Percentiles rank a stretch among this genome's conserved stretches.
phyloP scores from a whole-genome alignment of 179 eudicot genomes.

The Actinidia chinensis region DNA sequence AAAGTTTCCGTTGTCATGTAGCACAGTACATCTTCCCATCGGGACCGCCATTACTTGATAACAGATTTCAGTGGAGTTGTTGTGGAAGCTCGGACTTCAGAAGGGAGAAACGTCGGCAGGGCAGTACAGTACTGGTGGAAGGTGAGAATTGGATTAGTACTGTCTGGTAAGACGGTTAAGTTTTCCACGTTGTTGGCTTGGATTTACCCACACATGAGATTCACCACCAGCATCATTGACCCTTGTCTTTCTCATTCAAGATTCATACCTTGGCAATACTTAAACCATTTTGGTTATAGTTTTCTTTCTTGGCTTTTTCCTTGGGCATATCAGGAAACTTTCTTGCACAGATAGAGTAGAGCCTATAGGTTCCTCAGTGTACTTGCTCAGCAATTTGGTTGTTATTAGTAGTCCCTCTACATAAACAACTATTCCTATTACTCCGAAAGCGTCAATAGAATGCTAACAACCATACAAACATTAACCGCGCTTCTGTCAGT shows the following conservation, averaged over 20 bases:
- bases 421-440: background rate
- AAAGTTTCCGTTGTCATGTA: conserved; percentile 2
- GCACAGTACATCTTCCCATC: conserved; percentile 1
- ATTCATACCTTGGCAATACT: conserved; percentile 8
- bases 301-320: conserved; percentile 3
- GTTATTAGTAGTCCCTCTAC: background rate
- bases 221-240: background rate
- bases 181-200: background rate
- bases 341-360: background rate
- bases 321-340: background rate
- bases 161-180: no score
- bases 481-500: no score
- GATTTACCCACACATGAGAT: background rate
- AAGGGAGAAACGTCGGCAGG: no score
- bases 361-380: background rate
- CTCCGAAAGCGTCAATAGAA: conserved; percentile 3
- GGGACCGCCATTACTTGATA: background rate
- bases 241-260: background rate
- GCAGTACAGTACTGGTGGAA: background rate
- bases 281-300: background rate
- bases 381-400: background rate
- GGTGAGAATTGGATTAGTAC: no score
- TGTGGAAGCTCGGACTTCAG: no score
- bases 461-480: conserved; percentile 1
- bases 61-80: conserved; percentile 6